These are phyloP conservation scores for Apiosordaria backusii DNA, from an alignment of 495 filamentous ascomycete genomes.

Conservation along the genomic window DNA sequence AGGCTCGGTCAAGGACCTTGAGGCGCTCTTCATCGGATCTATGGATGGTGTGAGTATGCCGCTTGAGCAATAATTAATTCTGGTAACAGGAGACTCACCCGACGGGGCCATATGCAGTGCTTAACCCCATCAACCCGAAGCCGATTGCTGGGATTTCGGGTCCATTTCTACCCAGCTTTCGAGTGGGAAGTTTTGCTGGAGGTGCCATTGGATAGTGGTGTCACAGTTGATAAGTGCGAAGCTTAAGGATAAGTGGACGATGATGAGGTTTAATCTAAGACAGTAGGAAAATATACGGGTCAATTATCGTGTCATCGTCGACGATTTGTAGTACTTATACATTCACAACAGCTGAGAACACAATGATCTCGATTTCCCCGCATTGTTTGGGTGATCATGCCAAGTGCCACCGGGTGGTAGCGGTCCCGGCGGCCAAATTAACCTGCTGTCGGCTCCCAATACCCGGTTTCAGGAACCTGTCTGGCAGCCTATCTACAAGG, in stretches of 20 bases:
- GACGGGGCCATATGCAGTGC: conserved; percentile 44
- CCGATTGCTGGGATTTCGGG: conserved; percentile 53
- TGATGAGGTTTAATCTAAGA: too few species aligned
- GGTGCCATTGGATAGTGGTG: conserved; percentile 20
- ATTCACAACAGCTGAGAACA: too few species aligned
- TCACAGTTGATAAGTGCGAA: too few species aligned
- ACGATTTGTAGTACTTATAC: too few species aligned
- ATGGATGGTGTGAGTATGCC: neutral
- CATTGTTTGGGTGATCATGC: neutral
- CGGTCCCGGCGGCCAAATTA: neutral
- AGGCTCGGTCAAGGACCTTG: conserved; percentile 45
- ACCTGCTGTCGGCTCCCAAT: neutral
- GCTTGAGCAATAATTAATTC: neutral
- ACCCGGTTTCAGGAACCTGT: neutral
- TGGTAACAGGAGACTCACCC: conserved; percentile 14
- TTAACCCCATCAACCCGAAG: conserved; percentile 54
- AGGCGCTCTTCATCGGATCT: conserved; percentile 46
- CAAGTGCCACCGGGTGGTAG: neutral
- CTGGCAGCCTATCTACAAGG: neutral
- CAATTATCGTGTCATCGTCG: too few species aligned
- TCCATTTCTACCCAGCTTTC: conserved; percentile 51
- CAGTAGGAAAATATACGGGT: too few species aligned
- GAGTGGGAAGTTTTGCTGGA: conserved; percentile 27
- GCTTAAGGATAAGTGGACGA: too few species aligned
- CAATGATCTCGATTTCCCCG: neutral